Evolutionary conservation across 331 rosid genomes (phyloP).

Genomic region (Quercus phellos): DNA sequence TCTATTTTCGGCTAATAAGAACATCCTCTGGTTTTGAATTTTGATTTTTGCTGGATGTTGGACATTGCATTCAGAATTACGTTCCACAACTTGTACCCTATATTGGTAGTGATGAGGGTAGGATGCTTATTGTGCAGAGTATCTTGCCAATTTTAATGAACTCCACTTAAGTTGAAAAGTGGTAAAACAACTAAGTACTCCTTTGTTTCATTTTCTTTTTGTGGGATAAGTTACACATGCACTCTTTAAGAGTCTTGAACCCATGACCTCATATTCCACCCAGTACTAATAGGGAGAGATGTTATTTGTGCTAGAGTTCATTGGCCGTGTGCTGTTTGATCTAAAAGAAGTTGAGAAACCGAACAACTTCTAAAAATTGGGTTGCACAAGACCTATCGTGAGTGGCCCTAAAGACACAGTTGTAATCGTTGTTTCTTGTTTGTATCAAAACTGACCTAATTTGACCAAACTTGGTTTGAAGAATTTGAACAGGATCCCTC

Average conservation of each 20-base stretch:
- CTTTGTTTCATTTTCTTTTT: no score
- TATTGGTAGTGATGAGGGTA: background rate
- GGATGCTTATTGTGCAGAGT: background rate
- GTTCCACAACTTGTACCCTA: background rate
- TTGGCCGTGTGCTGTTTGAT: background rate
- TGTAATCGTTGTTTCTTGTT: background rate
- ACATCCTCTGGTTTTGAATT: no score
- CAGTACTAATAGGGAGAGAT: no score
- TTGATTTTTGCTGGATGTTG: no score
- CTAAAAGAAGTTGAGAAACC: background rate
- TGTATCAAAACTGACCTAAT: background rate
- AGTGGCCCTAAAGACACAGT: background rate
- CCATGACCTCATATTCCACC: no score
- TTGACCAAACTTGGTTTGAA: background rate
- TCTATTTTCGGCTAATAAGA: no score
- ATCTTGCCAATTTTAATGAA: no score
- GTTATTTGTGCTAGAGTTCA: no score
- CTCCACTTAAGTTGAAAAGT: no score
- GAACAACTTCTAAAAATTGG: background rate
- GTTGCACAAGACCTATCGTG: background rate
- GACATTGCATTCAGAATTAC: background rate
- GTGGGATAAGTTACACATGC: no score
- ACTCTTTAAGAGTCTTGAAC: no score
- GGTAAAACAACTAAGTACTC: no score
- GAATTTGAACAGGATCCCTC: background rate